Evolutionary conservation across 805 yeast species (phyloP), one percentile per base, ranked within the genome.

Genomic region (Suhomyces tanzawaensis): DNA sequence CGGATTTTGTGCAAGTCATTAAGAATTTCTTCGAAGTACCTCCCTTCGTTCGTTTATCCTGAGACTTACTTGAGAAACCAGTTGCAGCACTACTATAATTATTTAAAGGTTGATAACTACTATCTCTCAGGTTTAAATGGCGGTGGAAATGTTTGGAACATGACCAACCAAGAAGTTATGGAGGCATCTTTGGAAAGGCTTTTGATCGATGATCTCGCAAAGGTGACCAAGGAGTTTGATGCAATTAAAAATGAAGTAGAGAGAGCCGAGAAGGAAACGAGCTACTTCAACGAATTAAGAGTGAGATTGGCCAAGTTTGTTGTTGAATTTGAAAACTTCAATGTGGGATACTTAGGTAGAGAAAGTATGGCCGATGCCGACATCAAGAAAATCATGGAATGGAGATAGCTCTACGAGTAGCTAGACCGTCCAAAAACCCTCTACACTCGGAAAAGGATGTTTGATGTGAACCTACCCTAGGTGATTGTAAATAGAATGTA

Each of bases 181-280:
- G 57, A 66, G 31, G 72, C 78, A 5, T 74, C 84, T 44, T 47
- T 79, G 28, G 80, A 77, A 42, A 66, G 89, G 40, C 80, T 79
- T 19, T 56, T 82, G 30, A 63, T 79, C 12, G 36, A 27, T 3
- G 65, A 68, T 41, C 48, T 67, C 43, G 58, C 42, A 40, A 37
- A 29, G 38, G 57, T 51, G 19, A 22, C 47, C 12, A 40, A 48
- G 15, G 34, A 30, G 1, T 36, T 69, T 47, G 66, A 63, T 5
- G 42, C 39, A 1, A 42, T 43, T n/a, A 41, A 48, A 16, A 47
- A 44, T 26, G 50, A 48, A 38, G 30, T 35, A 1, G 34, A 37
- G 9, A 46, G 50, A 19, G n/a, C 41, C 3, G 16, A 37, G 14
- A 39, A 48, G 18, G 47, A 46, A 13, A 27, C 46, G 15, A 43